Evolutionary conservation across 495 filamentous ascomycete species (phyloP).

Genomic region (Hypoxylon trugodes): DNA sequence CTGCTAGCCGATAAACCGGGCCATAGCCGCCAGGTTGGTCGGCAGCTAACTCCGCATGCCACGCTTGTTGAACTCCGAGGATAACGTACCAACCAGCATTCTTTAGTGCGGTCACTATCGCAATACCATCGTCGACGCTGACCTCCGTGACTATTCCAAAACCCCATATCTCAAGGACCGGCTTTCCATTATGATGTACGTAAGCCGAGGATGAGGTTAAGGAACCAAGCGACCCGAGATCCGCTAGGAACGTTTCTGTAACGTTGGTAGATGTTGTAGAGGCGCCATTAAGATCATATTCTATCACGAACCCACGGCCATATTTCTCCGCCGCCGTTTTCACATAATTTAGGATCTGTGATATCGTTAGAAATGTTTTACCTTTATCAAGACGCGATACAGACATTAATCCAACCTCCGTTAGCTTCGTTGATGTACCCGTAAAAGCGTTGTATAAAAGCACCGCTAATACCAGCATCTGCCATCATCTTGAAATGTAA

Average conservation of each 20-base stretch:
- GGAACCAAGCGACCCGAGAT: conserved; percentile 32
- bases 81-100: conserved; percentile 42
- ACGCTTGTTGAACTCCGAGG: conserved; percentile 39
- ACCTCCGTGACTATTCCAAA: conserved; percentile 39
- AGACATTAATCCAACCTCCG: conserved; percentile 38
- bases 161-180: conserved; percentile 45
- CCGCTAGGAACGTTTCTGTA: conserved; percentile 32
- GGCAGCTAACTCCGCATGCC: conserved; percentile 38
- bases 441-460: conserved; percentile 46
- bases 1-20: conserved; percentile 40
- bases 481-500: conserved; percentile 47
- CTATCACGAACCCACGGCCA: conserved; percentile 43
- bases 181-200: conserved; percentile 45
- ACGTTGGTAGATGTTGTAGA: conserved; percentile 30
- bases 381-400: neutral
- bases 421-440: conserved; percentile 43
- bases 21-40: conserved; percentile 36
- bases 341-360: conserved; percentile 38
- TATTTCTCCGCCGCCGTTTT: conserved; percentile 45
- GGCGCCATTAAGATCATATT: conserved; percentile 45
- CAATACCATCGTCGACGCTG: conserved; percentile 37
- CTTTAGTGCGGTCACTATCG: conserved; percentile 42
- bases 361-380: neutral
- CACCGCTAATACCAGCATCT: conserved; percentile 44
- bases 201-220: conserved; percentile 44